Percentiles rank a stretch among this genome's conserved stretches.
Evolutionary conservation across 2,329 filamentous ascomycete genomes (phyloP).

Genomic region (Neurospora sp.): DNA sequence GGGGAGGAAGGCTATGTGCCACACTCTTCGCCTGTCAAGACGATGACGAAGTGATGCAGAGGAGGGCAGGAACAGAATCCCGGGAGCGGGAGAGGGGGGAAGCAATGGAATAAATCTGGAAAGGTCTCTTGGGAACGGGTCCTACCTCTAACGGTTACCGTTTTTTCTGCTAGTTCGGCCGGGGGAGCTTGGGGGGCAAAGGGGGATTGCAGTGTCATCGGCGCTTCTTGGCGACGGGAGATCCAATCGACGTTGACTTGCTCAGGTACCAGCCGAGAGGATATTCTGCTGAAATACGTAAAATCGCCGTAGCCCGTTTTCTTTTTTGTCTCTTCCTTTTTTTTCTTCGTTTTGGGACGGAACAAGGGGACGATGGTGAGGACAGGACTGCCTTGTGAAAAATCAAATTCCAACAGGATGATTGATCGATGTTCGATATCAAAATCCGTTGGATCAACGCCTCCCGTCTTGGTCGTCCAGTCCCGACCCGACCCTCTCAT

Average conservation of each 20-base stretch:
- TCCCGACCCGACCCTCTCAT: background rate
- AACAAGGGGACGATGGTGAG: background rate
- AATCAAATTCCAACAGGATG: background rate
- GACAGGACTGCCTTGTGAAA: background rate
- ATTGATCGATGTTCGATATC: background rate
- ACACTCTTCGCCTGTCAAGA: background rate
- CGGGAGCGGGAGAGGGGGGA: background rate
- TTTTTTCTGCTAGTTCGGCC: background rate
- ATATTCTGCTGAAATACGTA: background rate
- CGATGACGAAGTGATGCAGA: background rate
- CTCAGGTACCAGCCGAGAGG: background rate
- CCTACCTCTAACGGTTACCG: background rate
- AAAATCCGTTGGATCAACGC: background rate
- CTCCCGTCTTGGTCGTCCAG: background rate
- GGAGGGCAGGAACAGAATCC: background rate
- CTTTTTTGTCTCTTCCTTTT: background rate
- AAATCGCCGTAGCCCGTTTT: background rate
- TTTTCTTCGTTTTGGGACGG: background rate
- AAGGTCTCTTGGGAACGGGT: background rate
- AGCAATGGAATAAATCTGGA: background rate
- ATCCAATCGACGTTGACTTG: background rate
- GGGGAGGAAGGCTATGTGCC: background rate
- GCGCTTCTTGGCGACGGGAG: background rate
- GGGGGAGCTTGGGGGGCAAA: background rate
- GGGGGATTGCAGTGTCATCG: background rate